Base-by-base conservation (phyloP, 345 rosid species). In the Gossypium turneri region DNA sequence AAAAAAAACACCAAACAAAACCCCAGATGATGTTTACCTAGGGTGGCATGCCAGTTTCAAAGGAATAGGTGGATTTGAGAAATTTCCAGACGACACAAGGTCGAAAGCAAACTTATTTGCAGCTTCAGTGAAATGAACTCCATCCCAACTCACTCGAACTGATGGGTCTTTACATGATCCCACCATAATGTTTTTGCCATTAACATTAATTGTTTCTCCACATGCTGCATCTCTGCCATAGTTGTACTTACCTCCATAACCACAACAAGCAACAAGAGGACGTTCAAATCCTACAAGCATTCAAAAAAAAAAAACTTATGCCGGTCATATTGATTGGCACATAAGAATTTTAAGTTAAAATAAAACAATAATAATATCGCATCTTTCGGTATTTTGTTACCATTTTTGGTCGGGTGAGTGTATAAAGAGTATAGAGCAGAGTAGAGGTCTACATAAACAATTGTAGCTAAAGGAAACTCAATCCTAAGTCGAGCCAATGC, bases 221-320 rank as follows among this genome's bases (percentile, higher is more conserved):
- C 86, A 81, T 2, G 0, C 1, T 0, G 16, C 67, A 11, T 8
- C 11, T 5, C 12, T 1, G 52, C 12, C 81, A 51, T 27, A 79
- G 45, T 81, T 81, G 69, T 81, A 79, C 67, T 76, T 27, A 0
- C 81, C 78, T 2, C 82, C 84, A 56, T 81, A 60, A 1, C 86
- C 84, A 68, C 73, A 12, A 76, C 43, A 27, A 13, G 66, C 66
- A 29, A 61, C 66, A 7, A 27, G 25, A 13, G 84, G 79, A 47
- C 10, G 47, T 61, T 70, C 38, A 67, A 81, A 81, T 16, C 84
- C 82, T 76, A 56, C 77, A 59, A 25, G 41, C 38, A 60, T 60
- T 60, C 20, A 1, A 3, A 20, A 19, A 55, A 56, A 56, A 56
- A n/a, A 29, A 0, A 3, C 1, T 34, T 34, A 5, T 34, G 3